phyloP scores from a whole-genome alignment of 306 rosid genomes.

The Trifolium repens region DNA sequence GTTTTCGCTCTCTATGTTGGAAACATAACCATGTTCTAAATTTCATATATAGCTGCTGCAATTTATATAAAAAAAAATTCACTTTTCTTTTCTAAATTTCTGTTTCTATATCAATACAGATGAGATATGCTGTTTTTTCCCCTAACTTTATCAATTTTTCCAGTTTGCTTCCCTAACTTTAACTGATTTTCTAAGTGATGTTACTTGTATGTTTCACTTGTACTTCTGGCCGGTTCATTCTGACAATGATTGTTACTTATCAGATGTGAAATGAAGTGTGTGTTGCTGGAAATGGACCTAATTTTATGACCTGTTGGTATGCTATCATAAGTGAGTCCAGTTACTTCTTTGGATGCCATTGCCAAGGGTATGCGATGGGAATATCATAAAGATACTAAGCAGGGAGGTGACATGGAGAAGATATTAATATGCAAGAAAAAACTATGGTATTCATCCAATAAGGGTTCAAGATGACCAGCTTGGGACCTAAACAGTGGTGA shows the following conservation, averaged over 20 bases:
- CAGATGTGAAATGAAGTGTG: slow-evolving; percentile 92
- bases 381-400: slow-evolving; percentile 67
- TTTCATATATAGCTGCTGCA: too few relatives aligned
- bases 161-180: too few relatives aligned
- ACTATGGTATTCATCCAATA: slow-evolving; percentile 74
- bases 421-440: slow-evolving; percentile 85
- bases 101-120: too few relatives aligned
- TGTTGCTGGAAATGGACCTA: slow-evolving; percentile 94
- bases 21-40: too few relatives aligned
- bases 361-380: slow-evolving; percentile 84
- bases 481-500: slow-evolving; percentile 23
- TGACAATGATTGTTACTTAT: slow-evolving; percentile 33
- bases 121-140: too few relatives aligned
- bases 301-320: slow-evolving; percentile 73
- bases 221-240: background rate
- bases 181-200: too few relatives aligned
- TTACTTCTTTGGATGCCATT: slow-evolving; percentile 70
- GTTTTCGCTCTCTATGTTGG: too few relatives aligned
- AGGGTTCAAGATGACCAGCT: slow-evolving; percentile 55
- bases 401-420: slow-evolving; percentile 66
- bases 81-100: too few relatives aligned
- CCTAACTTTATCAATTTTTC: too few relatives aligned
- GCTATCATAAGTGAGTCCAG: slow-evolving; percentile 80
- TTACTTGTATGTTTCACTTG: background rate
- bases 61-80: too few relatives aligned